phyloP scores from a whole-genome alignment of 2,329 filamentous ascomycete species.

The Sporothrix dimorphospora region DNA sequence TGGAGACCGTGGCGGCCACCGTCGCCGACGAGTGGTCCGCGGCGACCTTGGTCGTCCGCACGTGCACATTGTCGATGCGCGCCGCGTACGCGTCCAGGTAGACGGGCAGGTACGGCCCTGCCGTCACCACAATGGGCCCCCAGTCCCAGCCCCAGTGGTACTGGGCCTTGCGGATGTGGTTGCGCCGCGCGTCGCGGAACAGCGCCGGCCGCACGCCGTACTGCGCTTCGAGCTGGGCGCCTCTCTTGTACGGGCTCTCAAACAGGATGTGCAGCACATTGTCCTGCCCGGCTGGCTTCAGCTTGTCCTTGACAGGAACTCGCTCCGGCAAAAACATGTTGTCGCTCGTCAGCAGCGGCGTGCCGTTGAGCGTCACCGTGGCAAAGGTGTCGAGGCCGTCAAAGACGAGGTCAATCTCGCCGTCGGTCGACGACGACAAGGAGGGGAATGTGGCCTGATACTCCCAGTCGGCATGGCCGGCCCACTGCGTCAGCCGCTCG shows the following conservation, averaged over 20 bases:
- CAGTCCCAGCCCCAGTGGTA: constrained; percentile 80
- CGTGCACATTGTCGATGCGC: constrained; percentile 54
- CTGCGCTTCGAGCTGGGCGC: constrained; percentile 64
- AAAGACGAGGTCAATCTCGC: constrained; percentile 57
- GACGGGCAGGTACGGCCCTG: constrained; percentile 73
- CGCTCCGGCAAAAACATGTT: constrained; percentile 81
- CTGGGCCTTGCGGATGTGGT: constrained; percentile 66
- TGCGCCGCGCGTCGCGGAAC: constrained; percentile 65
- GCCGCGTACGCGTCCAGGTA: constrained; percentile 71
- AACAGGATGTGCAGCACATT: constrained; percentile 67
- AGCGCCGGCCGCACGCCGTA: constrained; percentile 58
- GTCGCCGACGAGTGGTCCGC: background rate
- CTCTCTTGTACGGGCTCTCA: constrained; percentile 65
- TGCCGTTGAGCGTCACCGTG: constrained; percentile 70
- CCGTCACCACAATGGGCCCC: constrained; percentile 68
- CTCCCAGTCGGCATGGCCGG: constrained; percentile 71
- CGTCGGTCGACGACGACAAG: constrained; percentile 41
- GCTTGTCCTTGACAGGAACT: constrained; percentile 59
- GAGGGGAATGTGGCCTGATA: constrained; percentile 66
- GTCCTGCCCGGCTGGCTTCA: constrained; percentile 49
- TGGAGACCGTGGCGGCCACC: constrained; percentile 33
- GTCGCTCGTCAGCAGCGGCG: constrained; percentile 67
- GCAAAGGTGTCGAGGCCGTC: constrained; percentile 82
- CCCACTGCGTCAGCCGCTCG: constrained; percentile 73
- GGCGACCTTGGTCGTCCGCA: constrained; percentile 54